These are phyloP conservation scores for Mycena haematopus DNA, from an alignment of 768 basidiomycete genomes.

Conservation along the genomic window DNA sequence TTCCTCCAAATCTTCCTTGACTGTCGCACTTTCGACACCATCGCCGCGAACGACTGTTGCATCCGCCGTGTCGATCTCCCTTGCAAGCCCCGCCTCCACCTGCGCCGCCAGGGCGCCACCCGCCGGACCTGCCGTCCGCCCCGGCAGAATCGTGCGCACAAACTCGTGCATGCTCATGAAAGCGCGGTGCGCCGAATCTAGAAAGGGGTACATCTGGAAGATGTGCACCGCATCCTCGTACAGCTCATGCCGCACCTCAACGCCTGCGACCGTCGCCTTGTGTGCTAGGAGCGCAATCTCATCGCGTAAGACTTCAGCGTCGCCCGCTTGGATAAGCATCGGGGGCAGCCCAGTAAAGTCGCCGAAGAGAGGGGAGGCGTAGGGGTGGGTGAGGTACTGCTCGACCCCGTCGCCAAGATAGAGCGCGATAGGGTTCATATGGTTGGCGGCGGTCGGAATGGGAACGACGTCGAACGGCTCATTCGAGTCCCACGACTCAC, in stretches of 20 bases:
- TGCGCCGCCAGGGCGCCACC: conserved; percentile 56
- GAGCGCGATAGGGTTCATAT: conserved; percentile 92
- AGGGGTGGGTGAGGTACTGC: conserved; percentile 92
- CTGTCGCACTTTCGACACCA: conserved; percentile 60
- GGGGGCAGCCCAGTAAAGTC: conserved; percentile 88
- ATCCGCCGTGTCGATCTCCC: conserved; percentile 73
- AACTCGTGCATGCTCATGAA: conserved; percentile 77
- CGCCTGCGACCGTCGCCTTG: conserved; percentile 88
- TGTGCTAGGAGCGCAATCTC: conserved; percentile 91
- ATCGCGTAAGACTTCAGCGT: conserved; percentile 94
- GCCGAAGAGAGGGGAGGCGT: conserved; percentile 94
- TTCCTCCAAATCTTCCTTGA: conserved; percentile 48
- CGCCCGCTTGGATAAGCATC: conserved; percentile 89
- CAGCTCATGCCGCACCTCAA: conserved; percentile 84
- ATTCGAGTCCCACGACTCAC: conserved; percentile 98
- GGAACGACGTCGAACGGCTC: conserved; percentile 85
- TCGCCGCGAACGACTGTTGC: conserved; percentile 77
- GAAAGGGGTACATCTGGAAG: conserved; percentile 88
- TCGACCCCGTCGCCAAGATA: conserved; percentile 86
- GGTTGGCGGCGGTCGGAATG: conserved; percentile 73
- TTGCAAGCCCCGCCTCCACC: conserved; percentile 66
- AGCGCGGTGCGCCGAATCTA: conserved; percentile 67
- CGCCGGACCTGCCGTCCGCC: conserved; percentile 49
- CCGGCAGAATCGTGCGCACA: conserved; percentile 64
- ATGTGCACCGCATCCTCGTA: conserved; percentile 94